Conservation (phyloP, 2,329 filamentous ascomycete species). For the Parasarocladium wereldwijsianum region DNA sequence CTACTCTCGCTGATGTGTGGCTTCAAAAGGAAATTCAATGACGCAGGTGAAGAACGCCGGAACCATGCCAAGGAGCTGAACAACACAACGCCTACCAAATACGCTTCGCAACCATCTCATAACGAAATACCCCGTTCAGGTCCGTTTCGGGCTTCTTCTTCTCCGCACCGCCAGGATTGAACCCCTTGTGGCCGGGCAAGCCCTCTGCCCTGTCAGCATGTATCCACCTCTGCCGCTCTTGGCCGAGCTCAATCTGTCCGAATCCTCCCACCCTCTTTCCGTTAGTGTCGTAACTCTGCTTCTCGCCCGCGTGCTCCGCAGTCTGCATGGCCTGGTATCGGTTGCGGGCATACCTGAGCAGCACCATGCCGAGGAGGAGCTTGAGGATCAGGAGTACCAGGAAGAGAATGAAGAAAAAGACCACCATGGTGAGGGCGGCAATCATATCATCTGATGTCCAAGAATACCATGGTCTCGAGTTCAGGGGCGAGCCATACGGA, state of each 20-base stretch:
- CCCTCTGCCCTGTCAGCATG: conserved; percentile 74
- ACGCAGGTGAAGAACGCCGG: neutral
- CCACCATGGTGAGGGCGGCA: conserved; percentile 64
- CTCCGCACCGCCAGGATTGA: conserved; percentile 27
- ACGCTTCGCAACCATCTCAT: conserved; percentile 91
- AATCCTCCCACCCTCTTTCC: conserved; percentile 68
- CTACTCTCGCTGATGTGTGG: too few relatives aligned
- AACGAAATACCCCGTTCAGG: conserved; percentile 59
- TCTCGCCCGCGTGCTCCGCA: conserved; percentile 41
- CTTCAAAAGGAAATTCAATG: too few relatives aligned
- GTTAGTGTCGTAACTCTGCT: conserved; percentile 47
- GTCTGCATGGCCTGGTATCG: conserved; percentile 72
- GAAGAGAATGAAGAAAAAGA: conserved; percentile 75
- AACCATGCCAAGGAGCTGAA: too few relatives aligned
- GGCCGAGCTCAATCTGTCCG: conserved; percentile 75
- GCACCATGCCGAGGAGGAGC: conserved; percentile 73
- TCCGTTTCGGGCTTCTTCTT: conserved; percentile 28
- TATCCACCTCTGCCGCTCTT: conserved; percentile 74
- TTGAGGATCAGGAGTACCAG: conserved; percentile 74
- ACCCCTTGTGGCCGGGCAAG: conserved; percentile 34
- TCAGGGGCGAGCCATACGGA: conserved; percentile 25
- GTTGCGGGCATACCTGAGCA: conserved; percentile 65
- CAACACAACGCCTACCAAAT: conserved; percentile 57
- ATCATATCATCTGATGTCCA: conserved; percentile 62
- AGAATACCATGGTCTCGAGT: conserved; percentile 29